Conservation (phyloP, 768 basidiomycete species). For the Albatrellus ellisii region DNA sequence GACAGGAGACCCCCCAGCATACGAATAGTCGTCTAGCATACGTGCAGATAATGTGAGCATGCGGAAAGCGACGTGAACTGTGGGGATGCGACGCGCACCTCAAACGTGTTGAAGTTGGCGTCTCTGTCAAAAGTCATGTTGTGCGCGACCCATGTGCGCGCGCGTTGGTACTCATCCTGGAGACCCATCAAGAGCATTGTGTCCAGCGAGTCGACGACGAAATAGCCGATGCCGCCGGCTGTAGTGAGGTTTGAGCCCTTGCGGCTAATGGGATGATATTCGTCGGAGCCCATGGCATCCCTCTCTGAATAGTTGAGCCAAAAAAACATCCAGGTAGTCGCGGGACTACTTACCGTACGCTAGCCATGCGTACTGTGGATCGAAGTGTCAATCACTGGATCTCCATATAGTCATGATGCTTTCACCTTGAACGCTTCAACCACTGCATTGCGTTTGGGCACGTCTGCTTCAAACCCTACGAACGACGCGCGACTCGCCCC, state of each 20-base stretch:
- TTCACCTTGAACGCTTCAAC: constrained; percentile 73
- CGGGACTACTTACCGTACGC: constrained; percentile 55
- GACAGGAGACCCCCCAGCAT: constrained; percentile 84
- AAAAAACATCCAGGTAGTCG: constrained; percentile 3
- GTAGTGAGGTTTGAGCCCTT: constrained; percentile 66
- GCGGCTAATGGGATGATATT: constrained; percentile 76
- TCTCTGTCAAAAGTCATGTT: constrained; percentile 66
- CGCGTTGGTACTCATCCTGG: constrained; percentile 62
- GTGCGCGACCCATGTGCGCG: constrained; percentile 63
- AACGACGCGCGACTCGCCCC: constrained; percentile 10
- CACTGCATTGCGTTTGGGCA: constrained; percentile 51
- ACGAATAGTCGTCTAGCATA: constrained; percentile 73
- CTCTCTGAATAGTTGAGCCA: constrained; percentile 37
- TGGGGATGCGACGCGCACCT: constrained; percentile 37
- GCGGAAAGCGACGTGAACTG: not conserved
- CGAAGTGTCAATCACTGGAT: too few species aligned
- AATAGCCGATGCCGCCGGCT: constrained; percentile 77
- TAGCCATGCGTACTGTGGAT: constrained; percentile 63
- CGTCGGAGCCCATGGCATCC: constrained; percentile 86
- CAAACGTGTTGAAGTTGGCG: constrained; percentile 78
- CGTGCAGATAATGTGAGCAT: not conserved
- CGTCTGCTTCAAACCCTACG: constrained; percentile 39
- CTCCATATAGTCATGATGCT: too few species aligned
- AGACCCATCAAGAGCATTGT: constrained; percentile 81
- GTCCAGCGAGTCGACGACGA: constrained; percentile 80